These are phyloP conservation scores for Nicotiana sylvestris DNA, from an alignment of 257 asterid species.

Conservation along the genomic window DNA sequence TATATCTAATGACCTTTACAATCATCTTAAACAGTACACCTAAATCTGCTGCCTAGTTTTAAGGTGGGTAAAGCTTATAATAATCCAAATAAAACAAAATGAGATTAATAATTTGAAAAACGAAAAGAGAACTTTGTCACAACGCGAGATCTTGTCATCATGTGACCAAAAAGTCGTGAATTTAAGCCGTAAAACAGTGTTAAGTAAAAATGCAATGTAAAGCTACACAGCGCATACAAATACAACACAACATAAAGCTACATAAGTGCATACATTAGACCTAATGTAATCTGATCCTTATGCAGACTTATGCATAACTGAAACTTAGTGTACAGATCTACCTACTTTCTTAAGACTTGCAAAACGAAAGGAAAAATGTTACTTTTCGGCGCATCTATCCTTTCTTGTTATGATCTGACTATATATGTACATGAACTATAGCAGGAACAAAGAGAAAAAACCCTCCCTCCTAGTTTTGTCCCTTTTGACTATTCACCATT, in stretches of 20 bases:
- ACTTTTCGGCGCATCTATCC: background rate
- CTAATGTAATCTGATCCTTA: background rate
- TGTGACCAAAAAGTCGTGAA: too few relatives aligned
- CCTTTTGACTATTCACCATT: background rate
- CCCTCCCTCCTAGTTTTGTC: background rate
- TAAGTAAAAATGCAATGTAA: background rate
- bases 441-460: background rate
- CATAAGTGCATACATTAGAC: too few relatives aligned
- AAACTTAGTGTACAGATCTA: background rate
- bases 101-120: background rate
- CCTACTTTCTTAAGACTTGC: background rate
- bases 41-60: background rate
- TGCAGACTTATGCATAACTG: background rate
- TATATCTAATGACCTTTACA: background rate
- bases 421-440: constrained; percentile 11
- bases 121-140: background rate
- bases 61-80: background rate
- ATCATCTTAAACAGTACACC: background rate
- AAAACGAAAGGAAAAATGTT: background rate
- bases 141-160: background rate
- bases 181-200: background rate
- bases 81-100: background rate
- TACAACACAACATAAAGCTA: too few relatives aligned
- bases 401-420: background rate
- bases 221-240: too few relatives aligned